A percentile compares a stretch with the other conserved stretches of the same genome.
These are phyloP conservation scores for Quercus berberidifolia DNA, from an alignment of 306 rosid species.

Conservation along the genomic window DNA sequence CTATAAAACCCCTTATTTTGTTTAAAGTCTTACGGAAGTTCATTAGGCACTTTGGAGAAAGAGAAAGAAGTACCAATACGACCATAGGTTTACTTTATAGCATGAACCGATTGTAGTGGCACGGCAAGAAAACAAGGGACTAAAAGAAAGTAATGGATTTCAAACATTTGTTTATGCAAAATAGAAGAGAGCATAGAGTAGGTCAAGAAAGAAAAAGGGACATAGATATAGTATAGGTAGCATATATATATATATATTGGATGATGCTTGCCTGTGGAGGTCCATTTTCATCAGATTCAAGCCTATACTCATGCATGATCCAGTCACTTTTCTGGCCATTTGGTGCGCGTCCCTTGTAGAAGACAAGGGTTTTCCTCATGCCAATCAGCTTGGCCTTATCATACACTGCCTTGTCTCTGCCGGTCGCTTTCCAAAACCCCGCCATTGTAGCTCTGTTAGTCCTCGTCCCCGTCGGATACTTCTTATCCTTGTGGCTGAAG, in stretches of 20 bases:
- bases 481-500: conserved; percentile 94
- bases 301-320: conserved; percentile 96
- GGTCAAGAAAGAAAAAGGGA: not conserved
- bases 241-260: not conserved
- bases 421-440: conserved; percentile 97
- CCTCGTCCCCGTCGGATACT: conserved; percentile 97
- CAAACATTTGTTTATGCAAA: not conserved
- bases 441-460: conserved; percentile 90
- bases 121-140: not conserved
- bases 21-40: not conserved
- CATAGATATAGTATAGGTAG: too few relatives aligned
- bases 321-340: conserved; percentile 90
- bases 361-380: conserved; percentile 94
- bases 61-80: not conserved
- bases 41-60: not conserved
- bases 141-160: not conserved
- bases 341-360: conserved; percentile 94
- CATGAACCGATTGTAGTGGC: not conserved
- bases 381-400: conserved; percentile 73
- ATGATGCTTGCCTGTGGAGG: conserved; percentile 74
- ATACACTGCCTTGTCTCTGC: conserved; percentile 88
- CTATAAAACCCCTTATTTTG: not conserved
- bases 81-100: not conserved
- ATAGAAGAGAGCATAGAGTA: not conserved
- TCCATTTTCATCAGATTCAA: conserved; percentile 73